Base-by-base conservation (phyloP, 441 rosid species). In the Eutrema salsugineum region DNA sequence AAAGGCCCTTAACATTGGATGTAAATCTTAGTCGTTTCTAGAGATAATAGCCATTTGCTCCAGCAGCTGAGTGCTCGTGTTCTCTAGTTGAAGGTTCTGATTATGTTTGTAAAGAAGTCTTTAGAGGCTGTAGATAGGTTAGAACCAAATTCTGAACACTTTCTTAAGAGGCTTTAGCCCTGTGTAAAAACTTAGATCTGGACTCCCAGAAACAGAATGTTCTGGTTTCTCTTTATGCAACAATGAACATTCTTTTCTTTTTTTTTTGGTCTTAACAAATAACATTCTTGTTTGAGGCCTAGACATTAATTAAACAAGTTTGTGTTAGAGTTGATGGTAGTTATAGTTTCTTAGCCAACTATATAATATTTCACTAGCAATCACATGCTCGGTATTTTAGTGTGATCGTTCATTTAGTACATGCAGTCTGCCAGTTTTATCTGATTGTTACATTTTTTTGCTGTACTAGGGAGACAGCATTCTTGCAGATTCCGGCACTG, bases 401-500 rank as follows among this genome's bases (percentile, higher is more conserved):
- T 49, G 38, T 66, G 9, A 0, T 24, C 2, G 11, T 19, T 66
- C 59, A 36, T 39, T 27, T 39, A 36, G 17, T 27, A 4, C 4
- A 38, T 39, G 35, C 6, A 14, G 12, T 17, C 19, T 47, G 40
- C 30, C 16, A 11, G 53, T 61, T 70, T 11, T 12, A 48, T 20
- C 49, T 59, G 30, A 55, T 14, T 16, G 1, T n/a, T 66, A 6
- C 24, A 32, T 10, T 59, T 33, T 33, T 36, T 24, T 19, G 7
- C 11, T 66, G 14, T 51, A 48, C 32, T 71, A 96, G 99, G 97
- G 97, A 39, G 79, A 83, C 55, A 96, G 96, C 80, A 90, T 96
- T 64, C 94, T 96, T 68, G 99, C 99, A 54, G 99, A 96, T 79
- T 87, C 98, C 55, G 99, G 97, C 69, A 91, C 99, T 6, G 99